Percentiles rank a stretch among this genome's conserved stretches.
phyloP scores from a whole-genome alignment of 352 stramenopile species.

The Ochromonadaceae sp. region DNA sequence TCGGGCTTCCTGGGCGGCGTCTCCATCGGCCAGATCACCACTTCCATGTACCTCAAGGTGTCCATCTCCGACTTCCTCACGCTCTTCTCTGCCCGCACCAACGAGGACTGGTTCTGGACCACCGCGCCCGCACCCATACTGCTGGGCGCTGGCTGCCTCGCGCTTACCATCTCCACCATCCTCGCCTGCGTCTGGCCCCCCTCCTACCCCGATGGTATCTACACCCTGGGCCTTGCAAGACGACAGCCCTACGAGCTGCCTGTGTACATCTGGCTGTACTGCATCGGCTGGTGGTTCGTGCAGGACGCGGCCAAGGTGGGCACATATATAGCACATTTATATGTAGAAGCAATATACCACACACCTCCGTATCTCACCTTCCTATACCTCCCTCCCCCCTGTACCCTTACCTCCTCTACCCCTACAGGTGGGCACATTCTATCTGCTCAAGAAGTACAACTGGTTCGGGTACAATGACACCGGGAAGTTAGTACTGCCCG shows the following conservation, averaged over 20 bases:
- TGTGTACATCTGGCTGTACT: conserved; percentile 43
- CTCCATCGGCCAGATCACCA: conserved; percentile 66
- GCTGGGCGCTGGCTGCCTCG: conserved; percentile 44
- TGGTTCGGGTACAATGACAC: conserved; percentile 10
- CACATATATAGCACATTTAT: no score
- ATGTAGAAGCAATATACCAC: no score
- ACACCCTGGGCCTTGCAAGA: conserved; percentile 27
- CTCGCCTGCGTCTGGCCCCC: conserved; percentile 64
- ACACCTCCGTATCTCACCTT: no score
- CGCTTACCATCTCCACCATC: conserved; percentile 53
- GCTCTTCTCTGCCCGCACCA: conserved; percentile 65
- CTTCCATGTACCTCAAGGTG: conserved; percentile 82
- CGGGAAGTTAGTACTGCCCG: neutral
- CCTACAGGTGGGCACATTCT: neutral
- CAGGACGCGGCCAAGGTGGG: conserved; percentile 59
- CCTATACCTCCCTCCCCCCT: no score
- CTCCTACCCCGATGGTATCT: conserved; percentile 50
- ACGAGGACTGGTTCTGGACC: conserved; percentile 53
- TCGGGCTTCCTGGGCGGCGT: neutral
- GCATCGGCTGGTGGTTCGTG: conserved; percentile 60
- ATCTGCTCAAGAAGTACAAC: conserved; percentile 2
- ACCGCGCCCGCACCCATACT: conserved; percentile 48
- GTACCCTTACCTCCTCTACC: no score
- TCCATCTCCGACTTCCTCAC: conserved; percentile 79
- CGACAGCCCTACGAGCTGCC: neutral